Percentiles rank a stretch among this genome's conserved stretches.
These are phyloP conservation scores for Boletus mariae DNA, from an alignment of 1,284 basidiomycete species.

Conservation along the genomic window DNA sequence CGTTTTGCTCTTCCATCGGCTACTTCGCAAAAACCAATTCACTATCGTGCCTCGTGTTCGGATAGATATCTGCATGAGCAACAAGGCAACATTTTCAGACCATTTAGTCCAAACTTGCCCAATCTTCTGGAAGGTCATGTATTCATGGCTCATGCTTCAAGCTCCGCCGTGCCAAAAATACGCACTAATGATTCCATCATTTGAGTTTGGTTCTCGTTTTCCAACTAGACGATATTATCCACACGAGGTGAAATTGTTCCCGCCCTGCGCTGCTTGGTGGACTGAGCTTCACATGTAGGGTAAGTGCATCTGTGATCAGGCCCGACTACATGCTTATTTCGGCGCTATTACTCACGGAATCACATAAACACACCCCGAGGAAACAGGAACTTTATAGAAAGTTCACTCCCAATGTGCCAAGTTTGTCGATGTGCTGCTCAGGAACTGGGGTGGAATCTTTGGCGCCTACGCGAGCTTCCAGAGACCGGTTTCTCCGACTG, in stretches of 20 bases:
- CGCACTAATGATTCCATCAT: conserved; percentile 2
- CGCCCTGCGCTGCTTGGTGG: not conserved
- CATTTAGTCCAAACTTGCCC: not conserved
- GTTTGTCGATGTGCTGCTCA: conserved; percentile 20
- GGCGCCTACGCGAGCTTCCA: conserved; percentile 8
- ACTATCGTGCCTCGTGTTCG: conserved; percentile 12
- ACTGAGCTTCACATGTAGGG: conserved; percentile 14
- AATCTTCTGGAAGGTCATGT: not conserved
- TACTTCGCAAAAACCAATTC: conserved; percentile 3
- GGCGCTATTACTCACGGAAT: conserved; percentile 11
- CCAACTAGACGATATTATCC: not conserved
- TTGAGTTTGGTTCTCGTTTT: not conserved
- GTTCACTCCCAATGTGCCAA: conserved; percentile 12
- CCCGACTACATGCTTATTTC: conserved; percentile 16
- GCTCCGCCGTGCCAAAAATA: conserved; percentile 1
- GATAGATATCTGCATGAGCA: conserved; percentile 7
- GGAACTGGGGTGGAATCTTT: conserved; percentile 30
- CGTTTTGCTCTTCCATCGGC: not conserved
- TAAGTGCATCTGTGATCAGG: conserved; percentile 9
- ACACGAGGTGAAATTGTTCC: conserved; percentile 8
- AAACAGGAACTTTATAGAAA: conserved; percentile 7
- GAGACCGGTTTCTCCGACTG: conserved; percentile 2
- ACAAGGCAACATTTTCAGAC: not conserved
- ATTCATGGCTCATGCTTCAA: not conserved
- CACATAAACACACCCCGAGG: conserved; percentile 11